These are phyloP conservation scores for Phoma sp. DNA, from an alignment of 2,329 filamentous ascomycete genomes.

Conservation along the genomic window DNA sequence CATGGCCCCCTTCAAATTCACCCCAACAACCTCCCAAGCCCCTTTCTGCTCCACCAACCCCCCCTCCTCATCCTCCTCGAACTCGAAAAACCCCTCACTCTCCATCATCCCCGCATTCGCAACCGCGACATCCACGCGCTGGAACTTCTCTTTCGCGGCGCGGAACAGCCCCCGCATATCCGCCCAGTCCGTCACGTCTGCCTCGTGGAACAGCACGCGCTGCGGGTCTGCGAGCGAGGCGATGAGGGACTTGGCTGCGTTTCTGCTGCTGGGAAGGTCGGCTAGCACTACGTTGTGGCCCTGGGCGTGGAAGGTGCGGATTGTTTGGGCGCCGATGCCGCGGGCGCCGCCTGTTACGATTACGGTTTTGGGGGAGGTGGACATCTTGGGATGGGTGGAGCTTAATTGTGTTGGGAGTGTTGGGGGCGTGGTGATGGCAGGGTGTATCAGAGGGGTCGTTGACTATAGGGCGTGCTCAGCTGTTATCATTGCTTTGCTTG, in stretches of 20 bases:
- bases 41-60: conserved; percentile 37
- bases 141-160: conserved; percentile 40
- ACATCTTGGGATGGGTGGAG: not conserved
- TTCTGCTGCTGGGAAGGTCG: conserved; percentile 35
- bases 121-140: conserved; percentile 50
- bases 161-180: conserved; percentile 48
- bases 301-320: conserved; percentile 43
- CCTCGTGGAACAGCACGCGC: conserved; percentile 46
- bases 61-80: conserved; percentile 40
- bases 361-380: conserved; percentile 40
- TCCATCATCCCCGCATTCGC: conserved; percentile 55
- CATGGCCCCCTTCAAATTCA: conserved; percentile 55
- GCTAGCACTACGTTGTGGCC: conserved; percentile 52
- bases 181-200: conserved; percentile 47
- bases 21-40: conserved; percentile 41
- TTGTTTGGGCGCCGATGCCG: conserved; percentile 53
- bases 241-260: conserved; percentile 39
- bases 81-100: conserved; percentile 39
- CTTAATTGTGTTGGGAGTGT: not conserved
- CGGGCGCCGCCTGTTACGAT: conserved; percentile 52
- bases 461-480: not conserved
- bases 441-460: no score
- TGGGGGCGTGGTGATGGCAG: no score
- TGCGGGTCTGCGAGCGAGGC: conserved; percentile 31
- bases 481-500: no score